Percentiles rank a stretch among this genome's conserved stretches.
phyloP scores from a whole-genome alignment of 2,329 filamentous ascomycete genomes.

The Neonectria hederae region DNA sequence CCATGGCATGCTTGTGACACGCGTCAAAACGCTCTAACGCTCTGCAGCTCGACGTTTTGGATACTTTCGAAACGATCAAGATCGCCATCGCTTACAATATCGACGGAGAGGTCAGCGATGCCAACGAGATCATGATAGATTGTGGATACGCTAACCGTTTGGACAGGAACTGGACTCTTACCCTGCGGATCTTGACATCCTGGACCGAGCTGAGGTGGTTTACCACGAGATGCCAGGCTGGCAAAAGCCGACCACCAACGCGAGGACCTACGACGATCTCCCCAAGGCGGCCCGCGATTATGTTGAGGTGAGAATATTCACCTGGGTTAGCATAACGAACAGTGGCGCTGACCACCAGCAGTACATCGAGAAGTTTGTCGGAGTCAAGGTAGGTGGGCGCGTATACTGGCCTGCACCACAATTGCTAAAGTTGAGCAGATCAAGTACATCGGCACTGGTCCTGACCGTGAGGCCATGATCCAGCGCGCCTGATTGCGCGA shows the following conservation, averaged over 20 bases:
- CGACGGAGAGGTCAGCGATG: constrained; percentile 41
- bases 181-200: constrained; percentile 68
- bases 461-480: constrained; percentile 72
- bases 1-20: constrained; percentile 13
- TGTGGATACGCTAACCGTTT: constrained; percentile 41
- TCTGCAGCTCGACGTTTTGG: constrained; percentile 60
- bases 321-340: constrained; percentile 25
- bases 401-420: constrained; percentile 20
- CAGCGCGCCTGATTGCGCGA: constrained; percentile 36
- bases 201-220: constrained; percentile 69
- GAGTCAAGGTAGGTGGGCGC: constrained; percentile 56
- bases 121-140: constrained; percentile 25
- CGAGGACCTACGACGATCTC: constrained; percentile 69
- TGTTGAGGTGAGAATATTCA: constrained; percentile 55
- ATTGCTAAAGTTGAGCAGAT: constrained; percentile 47
- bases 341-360: constrained; percentile 31
- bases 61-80: constrained; percentile 79
- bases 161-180: constrained; percentile 57
- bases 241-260: constrained; percentile 70
- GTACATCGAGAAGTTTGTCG: constrained; percentile 73
- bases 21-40: constrained; percentile 6
- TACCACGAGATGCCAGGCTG: constrained; percentile 77
- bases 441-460: constrained; percentile 74
- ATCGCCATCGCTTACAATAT: constrained; percentile 75
- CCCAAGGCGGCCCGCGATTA: constrained; percentile 72